These are phyloP conservation scores for Mortierella hygrophila DNA, from an alignment of 192 early-diverging fungal genomes.

Conservation along the genomic window DNA sequence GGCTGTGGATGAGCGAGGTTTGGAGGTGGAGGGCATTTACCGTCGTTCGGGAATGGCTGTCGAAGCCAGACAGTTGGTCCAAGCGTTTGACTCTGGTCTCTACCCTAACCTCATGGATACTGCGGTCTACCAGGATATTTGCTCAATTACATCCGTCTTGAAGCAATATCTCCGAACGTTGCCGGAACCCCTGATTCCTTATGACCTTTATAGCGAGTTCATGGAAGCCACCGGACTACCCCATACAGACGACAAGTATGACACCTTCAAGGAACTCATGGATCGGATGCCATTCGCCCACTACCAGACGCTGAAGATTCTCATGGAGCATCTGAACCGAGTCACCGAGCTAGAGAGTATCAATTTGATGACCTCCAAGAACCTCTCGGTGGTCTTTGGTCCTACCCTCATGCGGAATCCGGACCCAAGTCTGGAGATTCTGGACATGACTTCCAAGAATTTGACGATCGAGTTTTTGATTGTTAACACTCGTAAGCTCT, in stretches of 20 bases:
- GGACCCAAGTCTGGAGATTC: conserved; percentile 71
- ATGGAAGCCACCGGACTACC: conserved; percentile 67
- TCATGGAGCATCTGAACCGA: conserved; percentile 75
- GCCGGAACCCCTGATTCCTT: conserved; percentile 80
- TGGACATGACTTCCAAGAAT: conserved; percentile 83
- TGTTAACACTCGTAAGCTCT: conserved; percentile 57
- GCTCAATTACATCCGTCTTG: conserved; percentile 82
- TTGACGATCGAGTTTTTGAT: conserved; percentile 79
- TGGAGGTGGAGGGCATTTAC: conserved; percentile 86
- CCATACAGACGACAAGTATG: conserved; percentile 53
- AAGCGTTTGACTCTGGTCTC: conserved; percentile 71
- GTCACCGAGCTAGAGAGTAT: conserved; percentile 69
- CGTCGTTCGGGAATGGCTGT: conserved; percentile 82
- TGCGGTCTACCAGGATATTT: conserved; percentile 75
- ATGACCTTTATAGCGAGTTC: conserved; percentile 75
- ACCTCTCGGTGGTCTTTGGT: conserved; percentile 95
- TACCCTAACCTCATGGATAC: conserved; percentile 63
- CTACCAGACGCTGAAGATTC: conserved; percentile 69
- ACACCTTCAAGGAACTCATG: conserved; percentile 61
- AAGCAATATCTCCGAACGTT: conserved; percentile 87
- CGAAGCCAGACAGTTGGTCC: conserved; percentile 75
- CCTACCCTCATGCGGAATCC: conserved; percentile 84
- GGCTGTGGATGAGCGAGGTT: conserved; percentile 72
- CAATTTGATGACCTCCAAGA: conserved; percentile 95
- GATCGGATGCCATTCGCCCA: conserved; percentile 72